phyloP scores from a whole-genome alignment of 2,329 filamentous ascomycete genomes.

The Apiospora kogelbergensis region DNA sequence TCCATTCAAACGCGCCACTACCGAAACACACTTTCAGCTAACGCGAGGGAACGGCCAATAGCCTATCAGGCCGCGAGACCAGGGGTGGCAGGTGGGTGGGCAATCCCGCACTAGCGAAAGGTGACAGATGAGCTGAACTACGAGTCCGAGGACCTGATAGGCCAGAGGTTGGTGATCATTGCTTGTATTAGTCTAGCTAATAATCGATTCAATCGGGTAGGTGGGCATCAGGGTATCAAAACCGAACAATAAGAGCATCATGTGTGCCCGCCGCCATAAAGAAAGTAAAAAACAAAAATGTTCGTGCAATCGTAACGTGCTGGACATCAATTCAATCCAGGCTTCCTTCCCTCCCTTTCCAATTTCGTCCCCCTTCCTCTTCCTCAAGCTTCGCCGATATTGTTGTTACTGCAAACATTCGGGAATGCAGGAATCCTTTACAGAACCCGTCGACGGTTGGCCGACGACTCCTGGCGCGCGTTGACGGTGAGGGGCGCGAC shows the following conservation, averaged over 20 bases:
- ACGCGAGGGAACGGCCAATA: neutral
- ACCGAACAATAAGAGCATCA: too few species aligned
- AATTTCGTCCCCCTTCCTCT: neutral
- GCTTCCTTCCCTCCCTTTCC: neutral
- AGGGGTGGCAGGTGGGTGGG: neutral
- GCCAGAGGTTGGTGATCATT: neutral
- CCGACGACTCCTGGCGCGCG: slow-evolving; percentile 11
- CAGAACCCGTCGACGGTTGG: neutral
- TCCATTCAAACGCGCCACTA: neutral
- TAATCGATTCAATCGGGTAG: too few species aligned
- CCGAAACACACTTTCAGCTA: neutral
- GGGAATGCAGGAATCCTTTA: neutral
- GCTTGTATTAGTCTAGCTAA: slow-evolving; percentile 2
- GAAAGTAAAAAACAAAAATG: too few species aligned
- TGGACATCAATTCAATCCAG: neutral
- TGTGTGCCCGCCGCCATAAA: too few species aligned
- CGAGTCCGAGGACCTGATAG: neutral
- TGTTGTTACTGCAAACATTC: neutral
- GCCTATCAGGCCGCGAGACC: neutral
- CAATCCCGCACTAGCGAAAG: neutral
- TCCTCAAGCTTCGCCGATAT: neutral
- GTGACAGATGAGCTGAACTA: neutral
- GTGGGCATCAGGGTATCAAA: neutral
- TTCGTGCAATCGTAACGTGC: neutral
- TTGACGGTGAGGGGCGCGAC: slow-evolving; percentile 30